These are phyloP conservation scores for Neocucurbitaria cava DNA, from an alignment of 2,329 filamentous ascomycete genomes.

Conservation along the genomic window DNA sequence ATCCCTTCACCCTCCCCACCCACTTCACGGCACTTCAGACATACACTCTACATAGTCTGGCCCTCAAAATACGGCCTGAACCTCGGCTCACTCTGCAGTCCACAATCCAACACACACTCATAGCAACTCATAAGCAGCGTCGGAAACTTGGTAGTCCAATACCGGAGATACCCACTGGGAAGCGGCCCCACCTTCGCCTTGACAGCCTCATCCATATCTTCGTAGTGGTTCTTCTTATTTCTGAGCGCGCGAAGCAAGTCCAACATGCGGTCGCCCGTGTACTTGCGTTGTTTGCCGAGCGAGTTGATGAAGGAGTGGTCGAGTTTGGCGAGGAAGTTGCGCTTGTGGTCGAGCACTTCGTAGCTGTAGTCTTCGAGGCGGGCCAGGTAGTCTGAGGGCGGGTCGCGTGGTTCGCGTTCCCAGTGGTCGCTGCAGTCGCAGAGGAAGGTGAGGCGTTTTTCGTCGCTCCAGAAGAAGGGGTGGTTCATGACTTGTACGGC, in stretches of 20 bases:
- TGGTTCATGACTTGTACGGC: slow-evolving; percentile 85
- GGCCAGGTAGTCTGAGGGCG: slow-evolving; percentile 71
- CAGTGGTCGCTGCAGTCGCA: slow-evolving; percentile 97
- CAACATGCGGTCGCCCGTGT: slow-evolving; percentile 81
- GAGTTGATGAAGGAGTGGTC: slow-evolving; percentile 86
- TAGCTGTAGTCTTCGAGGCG: slow-evolving; percentile 61
- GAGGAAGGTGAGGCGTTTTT: slow-evolving; percentile 89
- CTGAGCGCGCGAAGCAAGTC: slow-evolving; percentile 87
- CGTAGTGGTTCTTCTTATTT: slow-evolving; percentile 98
- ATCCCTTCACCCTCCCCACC: neutral
- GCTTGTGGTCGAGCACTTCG: slow-evolving; percentile 60
- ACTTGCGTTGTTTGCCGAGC: slow-evolving; percentile 92
- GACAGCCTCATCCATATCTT: slow-evolving; percentile 86
- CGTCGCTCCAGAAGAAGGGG: slow-evolving; percentile 94
- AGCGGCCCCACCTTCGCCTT: slow-evolving; percentile 75
- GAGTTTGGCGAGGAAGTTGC: slow-evolving; percentile 79
- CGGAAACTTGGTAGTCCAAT: slow-evolving; percentile 84
- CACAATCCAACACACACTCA: slow-evolving; percentile 72
- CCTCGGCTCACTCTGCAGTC: slow-evolving; percentile 67
- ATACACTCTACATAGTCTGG: slow-evolving; percentile 19
- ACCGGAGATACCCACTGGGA: slow-evolving; percentile 81
- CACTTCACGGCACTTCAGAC: no score
- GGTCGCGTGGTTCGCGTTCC: slow-evolving; percentile 87
- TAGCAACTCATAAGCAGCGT: slow-evolving; percentile 80
- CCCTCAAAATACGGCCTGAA: slow-evolving; percentile 74